Evolutionary conservation across 1,284 basidiomycete species (phyloP).

Genomic region (Ceratobasidium sp.): DNA sequence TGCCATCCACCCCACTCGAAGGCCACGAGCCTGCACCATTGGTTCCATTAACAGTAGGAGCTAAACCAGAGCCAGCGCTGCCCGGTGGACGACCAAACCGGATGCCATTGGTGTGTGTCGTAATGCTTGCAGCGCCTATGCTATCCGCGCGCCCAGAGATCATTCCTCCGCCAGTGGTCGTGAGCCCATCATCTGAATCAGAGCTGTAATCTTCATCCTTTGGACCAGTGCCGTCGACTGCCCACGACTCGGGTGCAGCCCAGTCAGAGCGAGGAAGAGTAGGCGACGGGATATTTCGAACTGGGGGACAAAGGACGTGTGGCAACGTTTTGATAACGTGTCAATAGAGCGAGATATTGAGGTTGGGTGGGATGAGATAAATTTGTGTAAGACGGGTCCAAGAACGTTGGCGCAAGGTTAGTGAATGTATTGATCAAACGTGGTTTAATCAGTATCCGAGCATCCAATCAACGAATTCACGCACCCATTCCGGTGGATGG

Average conservation of each 20-base stretch:
- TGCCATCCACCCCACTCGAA: background rate
- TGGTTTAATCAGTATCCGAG: conserved; percentile 11
- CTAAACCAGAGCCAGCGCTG: conserved; percentile 25
- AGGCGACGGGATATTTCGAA: conserved; percentile 35
- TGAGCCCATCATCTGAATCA: conserved; percentile 44
- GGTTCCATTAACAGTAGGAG: conserved; percentile 40
- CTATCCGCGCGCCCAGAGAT: conserved; percentile 27
- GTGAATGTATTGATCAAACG: no score
- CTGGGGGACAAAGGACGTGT: conserved; percentile 18
- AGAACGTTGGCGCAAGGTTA: no score
- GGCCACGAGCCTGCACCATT: background rate
- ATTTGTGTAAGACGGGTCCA: background rate
- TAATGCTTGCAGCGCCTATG: conserved; percentile 17
- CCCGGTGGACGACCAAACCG: conserved; percentile 34
- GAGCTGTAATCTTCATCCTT: conserved; percentile 53
- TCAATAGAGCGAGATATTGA: no score
- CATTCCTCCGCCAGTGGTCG: background rate
- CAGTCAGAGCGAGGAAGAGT: conserved; percentile 52
- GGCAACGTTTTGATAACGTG: conserved; percentile 1
- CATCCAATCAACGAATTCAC: background rate
- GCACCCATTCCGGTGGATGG: conserved; percentile 4
- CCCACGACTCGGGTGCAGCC: conserved; percentile 64
- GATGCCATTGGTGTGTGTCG: no score
- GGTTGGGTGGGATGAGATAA: background rate
- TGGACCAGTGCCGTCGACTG: conserved; percentile 59